These are phyloP conservation scores for Truncatella angustata DNA, from an alignment of 2,329 filamentous ascomycete genomes.

Conservation along the genomic window DNA sequence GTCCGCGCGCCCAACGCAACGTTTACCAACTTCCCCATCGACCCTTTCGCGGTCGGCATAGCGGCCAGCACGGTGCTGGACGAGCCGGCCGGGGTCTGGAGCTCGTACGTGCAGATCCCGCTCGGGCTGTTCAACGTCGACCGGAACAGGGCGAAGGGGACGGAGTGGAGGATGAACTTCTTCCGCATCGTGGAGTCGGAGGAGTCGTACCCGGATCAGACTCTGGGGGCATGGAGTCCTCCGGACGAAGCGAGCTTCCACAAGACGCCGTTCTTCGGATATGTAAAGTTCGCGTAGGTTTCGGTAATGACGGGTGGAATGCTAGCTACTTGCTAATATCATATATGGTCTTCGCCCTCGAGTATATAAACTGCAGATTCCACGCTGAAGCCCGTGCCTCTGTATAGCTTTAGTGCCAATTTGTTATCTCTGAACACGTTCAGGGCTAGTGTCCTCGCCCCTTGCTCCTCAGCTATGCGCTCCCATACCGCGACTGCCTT, in stretches of 20 bases:
- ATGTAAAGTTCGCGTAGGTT: background rate
- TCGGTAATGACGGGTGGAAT: no score
- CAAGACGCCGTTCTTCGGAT: slow-evolving; percentile 22
- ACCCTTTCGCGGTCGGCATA: slow-evolving; percentile 40
- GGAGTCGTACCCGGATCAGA: slow-evolving; percentile 41
- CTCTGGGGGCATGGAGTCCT: slow-evolving; percentile 44
- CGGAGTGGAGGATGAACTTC: slow-evolving; percentile 52
- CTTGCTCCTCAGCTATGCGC: no score
- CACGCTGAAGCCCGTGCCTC: no score
- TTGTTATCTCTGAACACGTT: no score
- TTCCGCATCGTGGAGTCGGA: slow-evolving; percentile 45
- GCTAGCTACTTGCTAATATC: no score
- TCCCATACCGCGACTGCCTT: no score
- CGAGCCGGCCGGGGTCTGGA: slow-evolving; percentile 34
- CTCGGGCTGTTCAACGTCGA: slow-evolving; percentile 51
- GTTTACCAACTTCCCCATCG: slow-evolving; percentile 42
- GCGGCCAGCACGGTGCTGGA: slow-evolving; percentile 38
- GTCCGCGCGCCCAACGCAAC: slow-evolving; percentile 37
- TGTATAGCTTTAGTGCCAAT: no score
- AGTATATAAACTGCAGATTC: no score
- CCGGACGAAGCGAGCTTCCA: slow-evolving; percentile 47
- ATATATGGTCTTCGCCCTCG: no score
- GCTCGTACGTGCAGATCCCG: slow-evolving; percentile 39
- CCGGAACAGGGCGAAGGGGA: slow-evolving; percentile 37
- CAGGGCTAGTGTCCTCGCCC: no score